Evolutionary conservation across 768 basidiomycete species (phyloP).

Genomic region (Tylopilus plumbeoviolaceoides): DNA sequence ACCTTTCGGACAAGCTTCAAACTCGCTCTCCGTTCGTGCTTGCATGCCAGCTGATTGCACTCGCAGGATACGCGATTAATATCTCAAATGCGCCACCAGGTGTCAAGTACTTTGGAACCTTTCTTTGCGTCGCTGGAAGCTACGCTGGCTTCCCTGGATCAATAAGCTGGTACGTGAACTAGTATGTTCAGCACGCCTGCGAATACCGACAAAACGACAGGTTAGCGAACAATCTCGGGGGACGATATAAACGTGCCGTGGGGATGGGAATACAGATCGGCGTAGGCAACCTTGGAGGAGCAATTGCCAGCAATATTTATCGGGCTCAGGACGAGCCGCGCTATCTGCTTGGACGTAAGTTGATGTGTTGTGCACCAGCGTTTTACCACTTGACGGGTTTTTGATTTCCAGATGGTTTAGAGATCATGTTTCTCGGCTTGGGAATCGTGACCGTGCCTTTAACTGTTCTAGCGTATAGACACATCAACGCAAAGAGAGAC

Average conservation of each 20-base stretch:
- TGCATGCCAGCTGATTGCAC: neutral
- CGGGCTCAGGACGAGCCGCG: neutral
- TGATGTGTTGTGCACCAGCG: neutral
- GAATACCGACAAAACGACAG: neutral
- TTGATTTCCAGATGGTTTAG: neutral
- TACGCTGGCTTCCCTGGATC: slow-evolving; percentile 1
- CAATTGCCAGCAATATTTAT: neutral
- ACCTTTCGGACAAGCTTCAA: slow-evolving; percentile 4
- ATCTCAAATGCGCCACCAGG: neutral
- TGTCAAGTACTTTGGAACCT: slow-evolving; percentile 5
- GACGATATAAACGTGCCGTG: neutral
- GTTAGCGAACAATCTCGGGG: slow-evolving; percentile 1
- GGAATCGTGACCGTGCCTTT: neutral
- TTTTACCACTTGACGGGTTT: neutral
- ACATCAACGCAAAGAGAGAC: neutral
- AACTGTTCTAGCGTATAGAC: neutral
- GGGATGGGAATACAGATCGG: slow-evolving; percentile 3
- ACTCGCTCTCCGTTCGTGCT: neutral
- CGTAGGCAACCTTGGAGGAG: neutral
- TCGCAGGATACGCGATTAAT: neutral
- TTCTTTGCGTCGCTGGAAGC: neutral
- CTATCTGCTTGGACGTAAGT: neutral
- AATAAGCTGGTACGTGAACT: neutral
- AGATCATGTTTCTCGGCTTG: slow-evolving; percentile 1
- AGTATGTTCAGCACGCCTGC: no score